Evolutionary conservation across 108 stramenopile species (phyloP).

Genomic region (Bacterosira constricta): DNA sequence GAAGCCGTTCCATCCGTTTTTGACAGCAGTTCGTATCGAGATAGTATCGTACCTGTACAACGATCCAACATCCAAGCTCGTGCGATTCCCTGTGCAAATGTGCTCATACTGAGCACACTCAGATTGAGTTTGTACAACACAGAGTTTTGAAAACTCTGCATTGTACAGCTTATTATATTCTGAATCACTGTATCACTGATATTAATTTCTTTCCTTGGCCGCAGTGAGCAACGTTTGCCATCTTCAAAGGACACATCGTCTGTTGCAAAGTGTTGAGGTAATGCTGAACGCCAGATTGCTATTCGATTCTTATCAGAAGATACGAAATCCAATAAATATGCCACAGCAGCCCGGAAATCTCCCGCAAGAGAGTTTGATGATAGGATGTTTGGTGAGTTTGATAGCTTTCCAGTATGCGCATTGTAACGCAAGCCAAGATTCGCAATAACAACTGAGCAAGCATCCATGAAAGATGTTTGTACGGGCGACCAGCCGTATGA

Average conservation of each 20-base stretch:
- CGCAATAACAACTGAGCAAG: constrained; percentile 12
- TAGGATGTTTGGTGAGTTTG: not conserved
- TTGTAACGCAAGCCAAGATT: constrained; percentile 24
- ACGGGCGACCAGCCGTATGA: constrained; percentile 27
- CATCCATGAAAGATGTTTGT: constrained; percentile 13
- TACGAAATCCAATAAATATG: constrained; percentile 1
- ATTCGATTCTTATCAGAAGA: not conserved
- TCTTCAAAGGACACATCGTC: constrained; percentile 7
- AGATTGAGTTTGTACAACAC: not conserved
- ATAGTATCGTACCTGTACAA: not conserved
- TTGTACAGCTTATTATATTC: constrained; percentile 9
- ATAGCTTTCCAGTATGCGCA: not conserved
- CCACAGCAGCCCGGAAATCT: constrained; percentile 13
- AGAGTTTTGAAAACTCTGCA: not conserved
- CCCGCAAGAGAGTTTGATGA: not conserved
- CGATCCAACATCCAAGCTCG: not conserved
- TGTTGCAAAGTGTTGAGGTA: constrained; percentile 26
- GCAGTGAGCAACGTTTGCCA: not conserved
- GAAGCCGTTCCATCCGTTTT: not conserved
- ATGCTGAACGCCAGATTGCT: constrained; percentile 26
- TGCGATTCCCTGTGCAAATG: not conserved
- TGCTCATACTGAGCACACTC: not conserved
- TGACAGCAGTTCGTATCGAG: not conserved
- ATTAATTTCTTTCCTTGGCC: not conserved
- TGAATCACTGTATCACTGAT: not conserved